Evolutionary conservation across 768 basidiomycete genomes (phyloP), one percentile per base, ranked within the genome.

Genomic region (Xanthoconium stramineum): DNA sequence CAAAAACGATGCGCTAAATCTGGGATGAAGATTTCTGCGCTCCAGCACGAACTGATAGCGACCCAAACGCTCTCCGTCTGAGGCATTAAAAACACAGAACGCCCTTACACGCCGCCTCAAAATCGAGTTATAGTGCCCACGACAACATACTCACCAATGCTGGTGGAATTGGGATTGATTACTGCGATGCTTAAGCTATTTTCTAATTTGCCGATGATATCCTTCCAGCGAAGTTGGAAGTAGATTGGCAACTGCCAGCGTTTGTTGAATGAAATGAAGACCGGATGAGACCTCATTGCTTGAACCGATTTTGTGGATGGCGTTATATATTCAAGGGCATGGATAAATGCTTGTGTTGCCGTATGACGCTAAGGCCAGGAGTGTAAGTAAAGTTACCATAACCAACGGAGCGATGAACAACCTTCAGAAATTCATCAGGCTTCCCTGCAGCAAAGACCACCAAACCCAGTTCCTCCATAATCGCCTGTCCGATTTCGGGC

Each of bases 241-340:
- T 98, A 98, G 10, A 98, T 89, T 2, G 93, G 91, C 3, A 99
- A 80, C 68, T 98, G 97, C 95, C 97, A 99, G 36, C 94, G 82
- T 57, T 83, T 80, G 66, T 89, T 83, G 66, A 98, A 97, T 2
- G 84, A 72, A 24, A 65, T 60, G 68, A 86, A 96, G 5, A 85
- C 76, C 0, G 85, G 81, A 68, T 93, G 89, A 5, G 75, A 66
- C 4, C 92, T 83, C 82, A 98, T 86, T 3, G 78, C 75, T 57
- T 84, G 76, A 10, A 95, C 80, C 3, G 90, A 81, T 30, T 80
- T 77, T 15, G 79, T 71, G 3, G 92, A 91, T 0, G 94, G 91
- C 1, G 91, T 88, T 14, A 95, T 76, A 44, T 83, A 80, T 68
- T 98, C 95, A 20, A 98, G 76, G 5, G 88, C 85, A 42, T 80